Percentiles rank a stretch among this genome's conserved stretches.
phyloP scores from a whole-genome alignment of 768 basidiomycete genomes.

The Dioszegia crocea region DNA sequence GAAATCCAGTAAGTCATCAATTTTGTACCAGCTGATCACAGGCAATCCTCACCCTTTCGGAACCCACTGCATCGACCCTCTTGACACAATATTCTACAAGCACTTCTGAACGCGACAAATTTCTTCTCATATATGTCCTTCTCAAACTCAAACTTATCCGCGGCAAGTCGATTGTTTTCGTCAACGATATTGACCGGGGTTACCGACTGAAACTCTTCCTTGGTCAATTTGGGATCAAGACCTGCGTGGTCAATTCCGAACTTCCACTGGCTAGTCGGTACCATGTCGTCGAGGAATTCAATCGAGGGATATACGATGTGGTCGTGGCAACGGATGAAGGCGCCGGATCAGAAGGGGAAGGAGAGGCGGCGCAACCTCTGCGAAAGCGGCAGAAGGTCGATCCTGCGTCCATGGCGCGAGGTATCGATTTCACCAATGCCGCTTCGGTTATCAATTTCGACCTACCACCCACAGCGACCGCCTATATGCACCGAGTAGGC shows the following conservation, averaged over 20 bases:
- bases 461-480: constrained; percentile 75
- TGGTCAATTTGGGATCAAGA: constrained; percentile 94
- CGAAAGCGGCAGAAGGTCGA: constrained; percentile 62
- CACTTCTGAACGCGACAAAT: constrained; percentile 93
- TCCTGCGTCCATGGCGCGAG: constrained; percentile 91
- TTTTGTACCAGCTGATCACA: constrained; percentile 42
- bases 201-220: constrained; percentile 97
- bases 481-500: constrained; percentile 93
- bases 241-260: constrained; percentile 93
- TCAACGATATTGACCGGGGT: constrained; percentile 89
- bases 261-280: constrained; percentile 94
- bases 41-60: constrained; percentile 82
- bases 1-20: constrained; percentile 68
- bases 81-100: constrained; percentile 77
- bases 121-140: constrained; percentile 90
- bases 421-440: constrained; percentile 94
- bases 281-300: constrained; percentile 97
- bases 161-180: constrained; percentile 94
- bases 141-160: constrained; percentile 92
- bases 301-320: constrained; percentile 96
- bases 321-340: constrained; percentile 96
- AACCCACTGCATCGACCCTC: constrained; percentile 73
- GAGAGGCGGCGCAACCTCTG: constrained; percentile 30
- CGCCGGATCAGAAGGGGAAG: constrained; percentile 53
- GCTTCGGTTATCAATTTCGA: constrained; percentile 98